These are phyloP conservation scores for Prototheca stagnorum DNA, from an alignment of 163 green algal species.

Conservation along the genomic window DNA sequence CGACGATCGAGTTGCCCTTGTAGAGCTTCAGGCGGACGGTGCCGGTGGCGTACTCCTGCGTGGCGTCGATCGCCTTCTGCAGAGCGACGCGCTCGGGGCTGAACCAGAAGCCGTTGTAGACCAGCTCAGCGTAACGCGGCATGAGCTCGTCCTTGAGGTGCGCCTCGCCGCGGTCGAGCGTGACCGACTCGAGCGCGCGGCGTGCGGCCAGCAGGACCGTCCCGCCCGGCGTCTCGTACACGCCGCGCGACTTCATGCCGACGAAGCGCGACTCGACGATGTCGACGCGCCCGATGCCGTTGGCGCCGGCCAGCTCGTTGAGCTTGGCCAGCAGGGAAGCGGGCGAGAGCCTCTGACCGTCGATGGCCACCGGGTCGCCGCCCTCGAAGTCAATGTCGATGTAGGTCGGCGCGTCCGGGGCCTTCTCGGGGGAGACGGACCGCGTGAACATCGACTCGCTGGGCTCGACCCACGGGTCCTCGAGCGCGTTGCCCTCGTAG, in stretches of 20 bases:
- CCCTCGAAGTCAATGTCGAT: slow-evolving; percentile 93
- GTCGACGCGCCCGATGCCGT: slow-evolving; percentile 83
- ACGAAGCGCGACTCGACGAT: slow-evolving; percentile 96
- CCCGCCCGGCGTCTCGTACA: slow-evolving; percentile 97
- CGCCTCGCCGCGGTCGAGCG: slow-evolving; percentile 74
- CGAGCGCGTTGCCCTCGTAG: slow-evolving; percentile 78
- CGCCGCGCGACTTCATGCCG: slow-evolving; percentile 73
- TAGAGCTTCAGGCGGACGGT: slow-evolving; percentile 86
- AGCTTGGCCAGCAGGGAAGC: slow-evolving; percentile 71
- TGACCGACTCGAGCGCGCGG: slow-evolving; percentile 72
- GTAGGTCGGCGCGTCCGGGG: slow-evolving; percentile 73
- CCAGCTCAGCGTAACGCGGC: slow-evolving; percentile 80
- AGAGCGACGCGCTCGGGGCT: slow-evolving; percentile 81
- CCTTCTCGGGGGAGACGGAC: slow-evolving; percentile 68
- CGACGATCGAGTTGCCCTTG: slow-evolving; percentile 84
- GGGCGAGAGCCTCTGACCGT: slow-evolving; percentile 67
- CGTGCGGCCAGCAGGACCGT: slow-evolving; percentile 76
- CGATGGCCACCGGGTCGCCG: slow-evolving; percentile 85
- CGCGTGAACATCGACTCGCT: slow-evolving; percentile 79
- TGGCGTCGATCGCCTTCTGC: slow-evolving; percentile 78
- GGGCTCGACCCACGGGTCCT: slow-evolving; percentile 79
- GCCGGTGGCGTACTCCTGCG: slow-evolving; percentile 73
- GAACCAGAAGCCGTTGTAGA: slow-evolving; percentile 99
- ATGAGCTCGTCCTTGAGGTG: slow-evolving; percentile 76
- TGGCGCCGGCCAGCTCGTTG: slow-evolving; percentile 65